Base-by-base conservation (phyloP, 2,329 filamentous ascomycete genomes). In the Exophiala sideris region DNA sequence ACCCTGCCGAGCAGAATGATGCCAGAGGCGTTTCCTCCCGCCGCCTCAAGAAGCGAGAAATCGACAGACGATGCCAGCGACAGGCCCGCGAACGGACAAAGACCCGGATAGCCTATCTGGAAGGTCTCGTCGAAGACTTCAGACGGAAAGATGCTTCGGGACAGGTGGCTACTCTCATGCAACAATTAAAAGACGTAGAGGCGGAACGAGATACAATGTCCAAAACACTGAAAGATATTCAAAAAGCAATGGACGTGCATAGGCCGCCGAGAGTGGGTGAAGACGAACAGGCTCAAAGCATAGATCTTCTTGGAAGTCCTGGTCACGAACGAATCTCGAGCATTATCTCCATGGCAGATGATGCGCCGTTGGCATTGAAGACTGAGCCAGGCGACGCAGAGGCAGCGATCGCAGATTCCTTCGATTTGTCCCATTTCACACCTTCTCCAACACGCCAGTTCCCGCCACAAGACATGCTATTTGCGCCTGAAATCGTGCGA, bases 61-160 rank as follows among this genome's bases (percentile, higher is more conserved):
- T 62, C 36, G 62, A 64, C 44, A 56, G 62, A 48, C 48, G 54
- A 49, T 64, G 62, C 48, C 62, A 64, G 35, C 62, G 62, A 20
- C 59, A 62, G 53, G 61, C 61, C 48, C 51, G 62, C 36, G 62
- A 64, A 45, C 56, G 62, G n/a, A 64, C 62, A 10, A 61, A 61
- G 40, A 50, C 54, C 33, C 56, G 59, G n/a, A 64, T 64, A 21
- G 58, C 62, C 53, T 61, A 64, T 48, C 59, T 64, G 29, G 62
- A 64, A 50, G 60, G 54, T 5, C 49, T 62, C 9, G 60, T 64
- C 8, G 60, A 64, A 36, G 51, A 62, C 32, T 61, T 62, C 40
- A 41, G 57, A 16, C 58, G 50, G 14, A 52, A 59, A 47, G 62
- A 64, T 51, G 50, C 56, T 24, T 59, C 54, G 34, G 62, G 60